phyloP scores from a whole-genome alignment of 1,139 yeast genomes.

The Candida sp. region DNA sequence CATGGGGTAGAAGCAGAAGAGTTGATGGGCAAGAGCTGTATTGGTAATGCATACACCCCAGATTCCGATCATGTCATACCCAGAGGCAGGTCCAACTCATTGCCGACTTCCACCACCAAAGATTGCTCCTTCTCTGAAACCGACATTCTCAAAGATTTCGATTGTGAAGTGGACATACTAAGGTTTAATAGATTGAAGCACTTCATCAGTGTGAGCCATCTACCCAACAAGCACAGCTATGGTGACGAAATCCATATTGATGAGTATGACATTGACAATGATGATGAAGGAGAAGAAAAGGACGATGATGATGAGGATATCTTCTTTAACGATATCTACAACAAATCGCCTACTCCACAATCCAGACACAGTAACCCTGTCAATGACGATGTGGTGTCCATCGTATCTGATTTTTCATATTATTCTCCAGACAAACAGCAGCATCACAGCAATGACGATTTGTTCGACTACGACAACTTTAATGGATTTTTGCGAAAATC shows the following conservation, averaged over 20 bases:
- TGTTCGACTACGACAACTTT: conserved; percentile 27
- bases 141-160: conserved; percentile 16
- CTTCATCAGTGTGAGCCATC: conserved; percentile 21
- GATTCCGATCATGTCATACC: conserved; percentile 16
- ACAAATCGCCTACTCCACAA: conserved; percentile 15
- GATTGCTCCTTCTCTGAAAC: conserved; percentile 10
- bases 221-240: conserved; percentile 8
- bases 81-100: conserved; percentile 23
- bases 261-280: background rate
- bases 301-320: conserved; percentile 6
- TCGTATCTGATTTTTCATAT: conserved; percentile 31
- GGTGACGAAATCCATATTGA: background rate
- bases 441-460: conserved; percentile 14
- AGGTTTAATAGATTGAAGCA: conserved; percentile 28
- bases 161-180: conserved; percentile 20
- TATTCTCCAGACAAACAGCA: conserved; percentile 23
- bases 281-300: background rate
- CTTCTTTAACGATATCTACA: conserved; percentile 12
- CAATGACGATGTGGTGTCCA: conserved; percentile 25
- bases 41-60: conserved; percentile 12
- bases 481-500: conserved; percentile 40
- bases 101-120: conserved; percentile 20
- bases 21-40: background rate
- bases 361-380: conserved; percentile 5
- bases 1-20: background rate